Conservation (phyloP, 108 stramenopile species). For the Nitzschia putrida region DNA sequence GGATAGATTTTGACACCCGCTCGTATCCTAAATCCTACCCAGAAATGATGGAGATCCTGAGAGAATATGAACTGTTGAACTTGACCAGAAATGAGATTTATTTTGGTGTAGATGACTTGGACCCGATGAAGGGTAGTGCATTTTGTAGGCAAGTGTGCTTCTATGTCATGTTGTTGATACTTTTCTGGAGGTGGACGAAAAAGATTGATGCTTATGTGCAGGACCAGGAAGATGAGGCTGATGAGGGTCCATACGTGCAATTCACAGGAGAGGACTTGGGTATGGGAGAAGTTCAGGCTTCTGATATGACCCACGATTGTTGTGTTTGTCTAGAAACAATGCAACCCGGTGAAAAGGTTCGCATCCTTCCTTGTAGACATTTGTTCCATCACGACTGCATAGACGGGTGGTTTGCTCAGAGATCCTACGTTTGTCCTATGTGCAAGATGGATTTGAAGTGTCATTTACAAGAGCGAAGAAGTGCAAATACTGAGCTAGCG, state of each 20-base stretch:
- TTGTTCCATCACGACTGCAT: constrained; percentile 25
- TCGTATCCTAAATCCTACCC: neutral
- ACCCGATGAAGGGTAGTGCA: neutral
- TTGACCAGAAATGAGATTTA: neutral
- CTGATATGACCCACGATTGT: constrained; percentile 8
- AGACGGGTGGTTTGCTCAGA: constrained; percentile 6
- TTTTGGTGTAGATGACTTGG: constrained; percentile 12
- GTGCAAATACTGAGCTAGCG: constrained; percentile 6
- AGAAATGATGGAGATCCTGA: constrained; percentile 9
- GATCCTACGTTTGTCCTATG: constrained; percentile 14
- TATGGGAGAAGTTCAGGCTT: constrained; percentile 9
- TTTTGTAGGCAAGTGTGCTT: constrained; percentile 1
- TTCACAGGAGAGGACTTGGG: constrained; percentile 22
- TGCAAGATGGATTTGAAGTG: constrained; percentile 23
- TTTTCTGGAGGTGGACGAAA: constrained; percentile 9
- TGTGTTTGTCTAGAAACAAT: constrained; percentile 20
- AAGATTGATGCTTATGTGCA: neutral
- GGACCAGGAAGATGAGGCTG: neutral
- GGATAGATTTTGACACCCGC: neutral
- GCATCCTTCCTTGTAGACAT: constrained; percentile 25
- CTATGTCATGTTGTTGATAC: neutral
- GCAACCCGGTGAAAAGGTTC: constrained; percentile 16
- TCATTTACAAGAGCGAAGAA: constrained; percentile 13
- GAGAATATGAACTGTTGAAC: constrained; percentile 1
- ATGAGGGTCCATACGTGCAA: neutral